Percentiles rank a stretch among this genome's conserved stretches.
Conservation (phyloP, 1,284 basidiomycete genomes). For the Malassezia equina region DNA sequence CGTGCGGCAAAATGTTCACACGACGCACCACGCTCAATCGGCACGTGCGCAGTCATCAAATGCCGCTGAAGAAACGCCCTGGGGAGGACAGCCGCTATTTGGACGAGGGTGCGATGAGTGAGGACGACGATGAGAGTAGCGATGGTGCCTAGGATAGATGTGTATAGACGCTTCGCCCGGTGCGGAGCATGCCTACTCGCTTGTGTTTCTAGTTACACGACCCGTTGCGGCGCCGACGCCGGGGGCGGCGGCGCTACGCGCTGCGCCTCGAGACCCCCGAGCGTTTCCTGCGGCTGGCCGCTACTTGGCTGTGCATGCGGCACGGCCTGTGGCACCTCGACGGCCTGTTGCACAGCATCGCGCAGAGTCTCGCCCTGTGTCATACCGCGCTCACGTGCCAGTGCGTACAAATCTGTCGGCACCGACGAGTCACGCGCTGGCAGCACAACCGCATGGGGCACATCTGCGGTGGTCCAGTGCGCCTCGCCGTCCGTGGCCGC, state of each 20-base stretch:
- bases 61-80: conserved; percentile 24
- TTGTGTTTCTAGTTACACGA: conserved; percentile 3
- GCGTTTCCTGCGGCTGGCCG: neutral
- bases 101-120: conserved; percentile 27
- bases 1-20: conserved; percentile 47
- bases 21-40: conserved; percentile 47
- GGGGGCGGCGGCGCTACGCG: neutral
- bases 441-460: neutral
- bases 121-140: conserved; percentile 27
- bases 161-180: neutral
- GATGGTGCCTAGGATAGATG: neutral
- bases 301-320: neutral
- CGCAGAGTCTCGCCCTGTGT: conserved; percentile 13
- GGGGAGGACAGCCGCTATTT: conserved; percentile 1
- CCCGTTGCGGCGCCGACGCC: neutral
- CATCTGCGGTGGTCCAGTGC: neutral
- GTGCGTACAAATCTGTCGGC: neutral
- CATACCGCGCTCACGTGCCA: neutral
- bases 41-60: conserved; percentile 38
- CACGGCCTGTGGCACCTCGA: neutral
- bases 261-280: neutral
- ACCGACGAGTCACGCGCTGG: conserved; percentile 8
- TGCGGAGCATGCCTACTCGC: neutral
- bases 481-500: conserved; percentile 4
- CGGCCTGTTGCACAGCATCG: conserved; percentile 3